Conservation (phyloP, 257 asterid species). For the Linderniella brevidens region DNA sequence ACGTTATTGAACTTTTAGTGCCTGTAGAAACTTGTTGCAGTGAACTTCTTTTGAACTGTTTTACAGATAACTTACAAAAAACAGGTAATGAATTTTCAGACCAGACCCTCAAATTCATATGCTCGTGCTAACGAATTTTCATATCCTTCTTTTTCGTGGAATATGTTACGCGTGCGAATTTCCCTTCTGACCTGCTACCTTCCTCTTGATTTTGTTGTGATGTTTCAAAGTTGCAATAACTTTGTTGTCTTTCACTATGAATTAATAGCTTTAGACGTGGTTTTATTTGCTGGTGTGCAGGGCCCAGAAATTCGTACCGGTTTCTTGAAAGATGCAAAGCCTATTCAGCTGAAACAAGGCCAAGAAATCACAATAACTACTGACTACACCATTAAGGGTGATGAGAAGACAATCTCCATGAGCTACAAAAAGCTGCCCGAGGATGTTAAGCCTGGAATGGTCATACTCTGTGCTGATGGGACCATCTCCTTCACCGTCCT, state of each 20-base stretch:
- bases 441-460: slow-evolving; percentile 40
- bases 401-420: slow-evolving; percentile 46
- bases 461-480: slow-evolving; percentile 56
- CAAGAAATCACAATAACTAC: slow-evolving; percentile 48
- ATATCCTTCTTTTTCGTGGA: no score
- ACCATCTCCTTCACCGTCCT: slow-evolving; percentile 44
- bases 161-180: no score
- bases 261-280: background rate
- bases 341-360: slow-evolving; percentile 46
- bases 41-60: no score
- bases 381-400: slow-evolving; percentile 48
- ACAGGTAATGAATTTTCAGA: no score
- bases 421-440: slow-evolving; percentile 52
- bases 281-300: slow-evolving; percentile 13
- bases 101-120: no score
- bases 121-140: no score
- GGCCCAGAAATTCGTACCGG: slow-evolving; percentile 72
- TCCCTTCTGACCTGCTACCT: no score
- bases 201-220: no score
- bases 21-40: no score
- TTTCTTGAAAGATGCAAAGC: slow-evolving; percentile 43
- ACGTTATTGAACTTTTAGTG: no score
- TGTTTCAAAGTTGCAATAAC: no score
- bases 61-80: no score
- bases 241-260: background rate